Evolutionary conservation across 371 early-diverging fungal species (phyloP), one percentile per base, ranked within the genome.

Genomic region (Blakeslea trispora): DNA sequence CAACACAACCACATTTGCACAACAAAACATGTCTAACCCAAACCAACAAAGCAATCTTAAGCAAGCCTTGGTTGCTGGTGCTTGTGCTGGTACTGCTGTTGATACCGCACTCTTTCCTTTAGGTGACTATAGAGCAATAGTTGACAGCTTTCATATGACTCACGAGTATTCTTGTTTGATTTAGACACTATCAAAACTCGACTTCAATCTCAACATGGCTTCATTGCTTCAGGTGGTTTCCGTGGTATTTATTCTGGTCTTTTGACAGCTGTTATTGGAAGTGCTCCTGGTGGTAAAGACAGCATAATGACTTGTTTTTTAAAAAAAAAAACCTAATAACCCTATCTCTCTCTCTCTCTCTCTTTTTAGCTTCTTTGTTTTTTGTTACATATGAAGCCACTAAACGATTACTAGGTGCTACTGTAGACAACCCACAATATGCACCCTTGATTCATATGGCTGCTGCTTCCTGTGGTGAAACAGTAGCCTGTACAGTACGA

Each of bases 111-210:
- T 96, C 39, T 97, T 88, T 55, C 97, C 97, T 8, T 75, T 97
- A 43, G 78, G 78, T 75, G 74, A 51, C 5, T 28, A 28, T 28
- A 28, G 5, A 13, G n/a, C 14, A 3, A 34, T 13, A 57, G 22
- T 34, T 22, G 45, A 17, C 46, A 17, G 31, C n/a, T 45, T 18
- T 34, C 13, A 17, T 31, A 45, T 32, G 22, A 11, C 28, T 18
- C 17, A 42, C 28, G 28, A 28, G 3, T 28, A 14, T 22, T 18
- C 8, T 19, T 24, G 31, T 53, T 49, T 32, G 15, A 32, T 51
- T 15, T 35, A 56, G 96, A 97, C 74, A 97, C 97, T 17, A 86
- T 97, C 65, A 96, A 97, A 75, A 95, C 95, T 8, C 76, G 92
- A 35, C 73, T 91, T 65, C 98, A 97, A 76, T 88, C 95, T 13